Base-by-base conservation (phyloP, 2,329 filamentous ascomycete genomes). In the Colletotrichum orbiculare region DNA sequence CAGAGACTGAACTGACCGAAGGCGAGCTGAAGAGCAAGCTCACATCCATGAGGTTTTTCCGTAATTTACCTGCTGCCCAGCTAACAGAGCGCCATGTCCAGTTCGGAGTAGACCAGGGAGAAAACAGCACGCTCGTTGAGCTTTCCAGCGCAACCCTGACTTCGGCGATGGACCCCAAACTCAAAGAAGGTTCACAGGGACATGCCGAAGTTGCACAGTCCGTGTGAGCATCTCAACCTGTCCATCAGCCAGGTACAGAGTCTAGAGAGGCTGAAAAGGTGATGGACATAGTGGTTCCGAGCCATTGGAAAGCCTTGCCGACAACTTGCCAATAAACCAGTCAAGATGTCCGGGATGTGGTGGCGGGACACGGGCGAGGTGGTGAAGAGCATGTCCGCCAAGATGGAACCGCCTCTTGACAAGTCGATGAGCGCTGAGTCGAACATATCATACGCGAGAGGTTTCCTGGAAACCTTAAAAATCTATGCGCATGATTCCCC, bases 401-500 rank as follows among this genome's bases (percentile, higher is more conserved):
- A 43, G 58, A 39, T 35, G 33, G 38, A 60, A 42, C 34, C 39
- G 35, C 45, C 15, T 49, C 15, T 34, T 53, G 42, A 41, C 49
- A 39, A 25, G 17, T 12, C 34, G 38, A 37, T 52, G 48, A 6
- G 35, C 38, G 38, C 63, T 66, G 63, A 66, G 34, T 63, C 63
- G 52, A 57, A 46, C 13, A 66, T 47, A 34, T 66, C 58, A 66
- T 53, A 63, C 63, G 33, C 33, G 42, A 41, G 47, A 53, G 53
- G 63, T 66, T 66, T 66, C 58, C 47, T 53, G 17, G 41, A 62
- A 66, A 63, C 47, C 42, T 66, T 62, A 57, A 63, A 48, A 53
- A 8, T 48, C 59, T 50, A 57, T 63, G 47, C 58, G 58, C 63
- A 66, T 66, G 58, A 66, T 38, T 15, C 25, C 25, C 43, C 43